phyloP scores from a whole-genome alignment of 176 grass and related monocot species.

The Bolboschoenus planiculmis region DNA sequence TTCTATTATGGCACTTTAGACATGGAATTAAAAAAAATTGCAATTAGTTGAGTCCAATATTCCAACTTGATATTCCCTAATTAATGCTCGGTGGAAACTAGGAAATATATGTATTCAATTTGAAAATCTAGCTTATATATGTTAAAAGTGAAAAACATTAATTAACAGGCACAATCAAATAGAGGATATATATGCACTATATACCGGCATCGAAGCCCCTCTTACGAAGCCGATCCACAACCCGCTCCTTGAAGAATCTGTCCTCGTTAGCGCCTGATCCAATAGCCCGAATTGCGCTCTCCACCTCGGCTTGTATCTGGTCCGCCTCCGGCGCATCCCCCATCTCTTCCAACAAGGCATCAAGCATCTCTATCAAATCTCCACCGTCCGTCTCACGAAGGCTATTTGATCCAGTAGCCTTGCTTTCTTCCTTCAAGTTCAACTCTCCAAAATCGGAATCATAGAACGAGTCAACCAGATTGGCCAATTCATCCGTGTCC shows the following conservation, averaged over 20 bases:
- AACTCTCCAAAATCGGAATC: slow-evolving; percentile 23
- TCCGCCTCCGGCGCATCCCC: slow-evolving; percentile 29
- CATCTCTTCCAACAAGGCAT: slow-evolving; percentile 27
- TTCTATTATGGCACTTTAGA: too few species aligned
- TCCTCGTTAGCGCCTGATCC: not conserved
- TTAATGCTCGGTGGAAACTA: too few species aligned
- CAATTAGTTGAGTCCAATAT: too few species aligned
- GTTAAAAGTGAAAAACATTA: not conserved
- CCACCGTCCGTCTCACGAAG: not conserved
- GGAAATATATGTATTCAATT: not conserved
- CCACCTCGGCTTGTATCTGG: slow-evolving; percentile 42
- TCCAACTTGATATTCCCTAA: too few species aligned
- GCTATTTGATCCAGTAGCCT: not conserved
- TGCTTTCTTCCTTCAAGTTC: not conserved
- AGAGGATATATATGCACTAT: not conserved
- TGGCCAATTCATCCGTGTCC: slow-evolving; percentile 38
- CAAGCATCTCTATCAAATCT: slow-evolving; percentile 28
- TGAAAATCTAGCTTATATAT: not conserved
- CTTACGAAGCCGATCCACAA: slow-evolving; percentile 31
- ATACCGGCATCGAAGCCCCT: slow-evolving; percentile 58
- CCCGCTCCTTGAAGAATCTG: slow-evolving; percentile 25
- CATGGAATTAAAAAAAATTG: too few species aligned
- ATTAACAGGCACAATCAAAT: not conserved
- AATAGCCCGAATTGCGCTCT: slow-evolving; percentile 33
- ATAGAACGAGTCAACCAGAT: slow-evolving; percentile 73